These are phyloP conservation scores for Cladophialophora psammophila DNA, from an alignment of 2,329 filamentous ascomycete genomes.

Conservation along the genomic window DNA sequence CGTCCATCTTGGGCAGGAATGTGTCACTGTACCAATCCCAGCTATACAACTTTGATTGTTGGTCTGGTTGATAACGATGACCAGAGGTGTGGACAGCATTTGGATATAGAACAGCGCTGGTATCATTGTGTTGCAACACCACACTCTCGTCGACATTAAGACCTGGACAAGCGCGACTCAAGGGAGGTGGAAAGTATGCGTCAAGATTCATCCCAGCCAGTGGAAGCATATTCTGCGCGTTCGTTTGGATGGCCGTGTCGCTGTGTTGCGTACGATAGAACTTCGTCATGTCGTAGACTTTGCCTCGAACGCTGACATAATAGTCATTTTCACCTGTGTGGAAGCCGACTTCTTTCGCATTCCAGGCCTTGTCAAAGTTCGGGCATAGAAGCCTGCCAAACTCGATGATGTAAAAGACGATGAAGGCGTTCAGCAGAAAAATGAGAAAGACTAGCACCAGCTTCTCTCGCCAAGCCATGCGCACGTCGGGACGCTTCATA, in stretches of 20 bases:
- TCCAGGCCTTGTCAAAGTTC: conserved; percentile 90
- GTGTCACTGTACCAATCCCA: conserved; percentile 77
- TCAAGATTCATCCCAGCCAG: conserved; percentile 82
- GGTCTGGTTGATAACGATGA: conserved; percentile 60
- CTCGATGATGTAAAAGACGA: conserved; percentile 91
- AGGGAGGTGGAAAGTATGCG: conserved; percentile 82
- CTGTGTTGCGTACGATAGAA: conserved; percentile 89
- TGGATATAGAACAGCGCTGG: conserved; percentile 66
- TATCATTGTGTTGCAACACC: conserved; percentile 62
- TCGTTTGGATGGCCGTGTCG: conserved; percentile 69
- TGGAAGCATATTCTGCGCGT: conserved; percentile 71
- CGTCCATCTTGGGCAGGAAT: conserved; percentile 80
- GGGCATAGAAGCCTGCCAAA: conserved; percentile 89
- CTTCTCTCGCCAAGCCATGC: conserved; percentile 98
- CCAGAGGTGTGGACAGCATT: conserved; percentile 76
- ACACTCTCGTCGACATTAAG: conserved; percentile 69
- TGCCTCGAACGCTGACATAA: conserved; percentile 85
- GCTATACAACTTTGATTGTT: conserved; percentile 65
- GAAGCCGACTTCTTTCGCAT: conserved; percentile 68
- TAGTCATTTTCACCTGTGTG: conserved; percentile 79
- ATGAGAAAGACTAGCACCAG: conserved; percentile 83
- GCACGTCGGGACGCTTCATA: conserved; percentile 96
- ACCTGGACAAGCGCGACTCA: conserved; percentile 75
- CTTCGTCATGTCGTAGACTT: conserved; percentile 89
- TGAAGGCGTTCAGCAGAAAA: conserved; percentile 75